Percentiles rank a stretch among this genome's conserved stretches.
These are phyloP conservation scores for Senecio squalidus DNA, from an alignment of 140 eudicot genomes.

Conservation along the genomic window DNA sequence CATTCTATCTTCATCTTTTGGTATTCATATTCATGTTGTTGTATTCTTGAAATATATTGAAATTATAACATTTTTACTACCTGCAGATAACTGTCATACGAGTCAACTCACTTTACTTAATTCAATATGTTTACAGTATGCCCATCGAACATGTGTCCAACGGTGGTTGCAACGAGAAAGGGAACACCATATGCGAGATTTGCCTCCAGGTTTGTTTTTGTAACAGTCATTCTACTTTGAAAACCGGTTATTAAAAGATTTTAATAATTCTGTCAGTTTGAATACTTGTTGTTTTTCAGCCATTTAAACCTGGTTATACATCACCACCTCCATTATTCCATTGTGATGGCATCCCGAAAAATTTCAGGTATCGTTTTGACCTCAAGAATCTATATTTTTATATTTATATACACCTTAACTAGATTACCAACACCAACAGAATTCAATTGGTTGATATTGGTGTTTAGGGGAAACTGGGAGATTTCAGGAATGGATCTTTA, in stretches of 20 bases:
- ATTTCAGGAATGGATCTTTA: constrained; percentile 50
- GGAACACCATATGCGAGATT: constrained; percentile 80
- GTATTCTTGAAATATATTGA: not conserved
- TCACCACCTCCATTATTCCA: constrained; percentile 55
- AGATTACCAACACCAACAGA: not conserved
- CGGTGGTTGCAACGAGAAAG: constrained; percentile 90
- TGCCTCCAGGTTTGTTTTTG: constrained; percentile 55
- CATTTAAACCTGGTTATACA: constrained; percentile 59
- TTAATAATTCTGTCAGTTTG: not conserved
- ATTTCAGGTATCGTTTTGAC: constrained; percentile 46
- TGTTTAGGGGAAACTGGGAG: constrained; percentile 73
- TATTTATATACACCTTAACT: not conserved
- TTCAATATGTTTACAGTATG: constrained; percentile 38
- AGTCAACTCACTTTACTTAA: not conserved
- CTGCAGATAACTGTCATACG: not conserved
- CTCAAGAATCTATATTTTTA: not conserved
- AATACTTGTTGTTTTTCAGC: constrained; percentile 35
- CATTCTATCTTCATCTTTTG: too few species aligned
- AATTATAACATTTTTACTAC: too few species aligned
- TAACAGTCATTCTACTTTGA: too few species aligned
- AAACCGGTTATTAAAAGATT: not conserved
- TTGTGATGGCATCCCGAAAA: constrained; percentile 46
- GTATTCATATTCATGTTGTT: too few species aligned
- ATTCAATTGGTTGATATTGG: not conserved
- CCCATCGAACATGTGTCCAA: constrained; percentile 80